Percentiles rank a stretch among this genome's conserved stretches.
These are phyloP conservation scores for Tylopilus vinaceipallidus DNA, from an alignment of 768 basidiomycete species.

Conservation along the genomic window DNA sequence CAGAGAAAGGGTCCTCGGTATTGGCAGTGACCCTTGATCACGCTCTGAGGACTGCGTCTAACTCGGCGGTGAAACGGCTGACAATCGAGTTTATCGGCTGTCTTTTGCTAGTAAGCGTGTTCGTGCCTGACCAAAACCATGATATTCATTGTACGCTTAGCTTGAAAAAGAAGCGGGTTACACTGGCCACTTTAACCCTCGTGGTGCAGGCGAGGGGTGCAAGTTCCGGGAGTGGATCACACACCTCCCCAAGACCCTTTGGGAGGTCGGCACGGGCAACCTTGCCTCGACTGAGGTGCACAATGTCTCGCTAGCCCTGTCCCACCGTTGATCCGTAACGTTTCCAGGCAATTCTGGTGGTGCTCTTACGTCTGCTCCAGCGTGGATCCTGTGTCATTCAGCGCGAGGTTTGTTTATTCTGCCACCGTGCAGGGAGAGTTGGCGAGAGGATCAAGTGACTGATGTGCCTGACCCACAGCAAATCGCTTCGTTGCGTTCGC, in stretches of 20 bases:
- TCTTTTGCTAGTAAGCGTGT: conserved; percentile 57
- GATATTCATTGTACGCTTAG: conserved; percentile 36
- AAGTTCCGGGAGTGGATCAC: conserved; percentile 64
- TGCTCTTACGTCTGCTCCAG: conserved; percentile 62
- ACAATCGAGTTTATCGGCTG: conserved; percentile 77
- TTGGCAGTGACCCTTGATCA: conserved; percentile 65
- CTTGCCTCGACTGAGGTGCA: conserved; percentile 59
- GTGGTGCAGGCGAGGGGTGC: conserved; percentile 23
- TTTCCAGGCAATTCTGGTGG: conserved; percentile 51
- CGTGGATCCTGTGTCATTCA: conserved; percentile 47
- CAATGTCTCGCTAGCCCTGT: not conserved
- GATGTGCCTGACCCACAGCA: conserved; percentile 36
- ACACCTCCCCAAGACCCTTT: conserved; percentile 76
- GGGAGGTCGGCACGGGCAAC: conserved; percentile 74
- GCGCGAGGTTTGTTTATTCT: conserved; percentile 39
- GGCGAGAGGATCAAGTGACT: conserved; percentile 6
- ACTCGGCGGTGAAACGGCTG: conserved; percentile 59
- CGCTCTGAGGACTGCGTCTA: conserved; percentile 54
- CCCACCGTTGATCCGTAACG: conserved; percentile 5
- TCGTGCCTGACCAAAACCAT: not conserved
- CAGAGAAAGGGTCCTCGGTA: conserved; percentile 27
- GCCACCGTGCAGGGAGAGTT: not conserved
- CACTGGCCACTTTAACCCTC: conserved; percentile 44
- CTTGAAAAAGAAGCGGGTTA: conserved; percentile 58
- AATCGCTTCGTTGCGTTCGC: conserved; percentile 49